Evolutionary conservation across 768 basidiomycete species (phyloP).

Genomic region (Macrolepiota fuliginosa): DNA sequence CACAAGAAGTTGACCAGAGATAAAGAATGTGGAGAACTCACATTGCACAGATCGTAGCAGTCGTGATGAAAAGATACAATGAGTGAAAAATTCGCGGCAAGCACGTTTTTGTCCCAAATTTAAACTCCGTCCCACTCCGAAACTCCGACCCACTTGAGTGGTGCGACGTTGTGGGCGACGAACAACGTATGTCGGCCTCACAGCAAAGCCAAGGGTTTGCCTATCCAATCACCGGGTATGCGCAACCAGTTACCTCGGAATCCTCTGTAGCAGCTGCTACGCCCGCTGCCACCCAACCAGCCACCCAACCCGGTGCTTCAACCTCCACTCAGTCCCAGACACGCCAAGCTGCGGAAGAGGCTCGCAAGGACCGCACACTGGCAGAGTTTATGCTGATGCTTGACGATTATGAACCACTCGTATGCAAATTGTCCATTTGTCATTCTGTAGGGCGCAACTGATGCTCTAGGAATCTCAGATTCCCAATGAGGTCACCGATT

Average conservation of each 20-base stretch:
- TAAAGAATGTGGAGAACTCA: slow-evolving; percentile 23
- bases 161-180: slow-evolving; percentile 14
- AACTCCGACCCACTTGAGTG: slow-evolving; percentile 26
- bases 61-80: background rate
- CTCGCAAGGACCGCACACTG: slow-evolving; percentile 84
- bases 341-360: slow-evolving; percentile 75
- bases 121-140: slow-evolving; percentile 27
- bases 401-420: slow-evolving; percentile 95
- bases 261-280: slow-evolving; percentile 15
- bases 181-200: slow-evolving; percentile 28
- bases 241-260: slow-evolving; percentile 11
- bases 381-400: slow-evolving; percentile 95
- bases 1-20: slow-evolving; percentile 11
- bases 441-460: background rate
- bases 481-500: slow-evolving; percentile 96
- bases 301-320: slow-evolving; percentile 31
- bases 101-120: slow-evolving; percentile 15
- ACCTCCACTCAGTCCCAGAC: slow-evolving; percentile 41
- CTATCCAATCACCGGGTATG: slow-evolving; percentile 1
- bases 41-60: slow-evolving; percentile 11
- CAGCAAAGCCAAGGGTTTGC: slow-evolving; percentile 21
- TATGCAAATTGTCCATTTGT: slow-evolving; percentile 30
- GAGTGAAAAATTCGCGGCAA: background rate
- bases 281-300: slow-evolving; percentile 17
- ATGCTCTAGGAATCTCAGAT: slow-evolving; percentile 50